Evolutionary conservation across 108 stramenopile genomes (phyloP), one percentile per base, ranked within the genome.

Genomic region (Phaeodactylum tricornutum): DNA sequence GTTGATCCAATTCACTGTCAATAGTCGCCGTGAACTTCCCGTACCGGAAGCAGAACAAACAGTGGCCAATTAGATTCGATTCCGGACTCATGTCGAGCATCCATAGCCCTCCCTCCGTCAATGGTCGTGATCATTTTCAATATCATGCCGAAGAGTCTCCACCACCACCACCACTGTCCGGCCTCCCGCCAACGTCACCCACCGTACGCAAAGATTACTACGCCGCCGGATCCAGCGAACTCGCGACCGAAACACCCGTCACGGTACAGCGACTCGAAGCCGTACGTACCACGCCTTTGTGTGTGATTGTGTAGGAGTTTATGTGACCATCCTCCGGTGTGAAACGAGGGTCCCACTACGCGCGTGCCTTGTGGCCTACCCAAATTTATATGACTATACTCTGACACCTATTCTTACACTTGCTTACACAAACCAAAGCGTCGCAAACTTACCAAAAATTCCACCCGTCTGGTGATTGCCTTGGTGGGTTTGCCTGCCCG

Each of bases 401-500:
- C 11, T 12, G 34, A 35, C 34, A 35, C 11, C 17, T 12, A 43
- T 17, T 16, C 12, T 14, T 9, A 8, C 42, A 16, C 12, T 17
- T 17, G 12, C 42, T 17, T 8, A 16, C 12, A 14, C 15, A 16
- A 16, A 12, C 33, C 33, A 35, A 49, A 87, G 85, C 53, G 87
- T 52, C 49, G 83, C 25, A 64, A 66, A 43, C 62, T 89, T 9
- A 82, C 88, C 38, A 72, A 72, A 39, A 63, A 69, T 30, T 77
- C 67, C 29, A 62, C 65, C 39, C 78, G 79, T 12, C 57, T 85
- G 27, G 87, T 88, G 12, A 70, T 90, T 38, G 83, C 77, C 32
- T 49, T 93, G 43, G 92, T 93, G 7, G 92, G 92, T 24, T 53
- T 93, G 17, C 92, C 92, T 0, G 92, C 81, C 5, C 74, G 92